Percentiles rank a stretch among this genome's conserved stretches.
Conservation (phyloP, 73 alveolate genomes). For the Tetrahymena malaccensis region DNA sequence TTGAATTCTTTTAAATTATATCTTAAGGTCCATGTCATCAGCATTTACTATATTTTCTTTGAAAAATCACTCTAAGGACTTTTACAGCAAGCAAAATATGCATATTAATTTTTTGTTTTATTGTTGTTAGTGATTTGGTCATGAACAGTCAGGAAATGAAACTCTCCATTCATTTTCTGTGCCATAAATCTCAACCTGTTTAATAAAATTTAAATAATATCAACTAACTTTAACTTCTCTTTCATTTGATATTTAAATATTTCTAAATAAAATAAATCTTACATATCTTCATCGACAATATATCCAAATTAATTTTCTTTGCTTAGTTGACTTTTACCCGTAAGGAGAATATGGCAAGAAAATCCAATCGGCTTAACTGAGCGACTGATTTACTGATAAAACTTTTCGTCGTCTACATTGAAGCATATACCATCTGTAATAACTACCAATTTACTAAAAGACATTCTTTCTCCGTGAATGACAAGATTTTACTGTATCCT, state of each 20-base stretch:
- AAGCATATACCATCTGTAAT: background rate
- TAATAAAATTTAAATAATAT: background rate
- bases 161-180: background rate
- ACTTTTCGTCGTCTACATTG: background rate
- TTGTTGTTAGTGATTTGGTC: background rate
- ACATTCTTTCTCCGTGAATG: background rate
- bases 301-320: background rate
- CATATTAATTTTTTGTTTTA: background rate
- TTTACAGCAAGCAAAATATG: background rate
- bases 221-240: no score
- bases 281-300: background rate
- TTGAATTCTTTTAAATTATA: background rate
- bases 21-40: background rate
- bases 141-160: background rate
- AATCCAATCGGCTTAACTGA: background rate
- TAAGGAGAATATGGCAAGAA: background rate
- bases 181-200: background rate
- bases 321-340: background rate
- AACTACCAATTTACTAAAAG: background rate
- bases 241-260: no score
- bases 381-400: background rate
- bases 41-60: background rate
- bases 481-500: background rate
- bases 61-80: background rate
- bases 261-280: background rate